Evolutionary conservation across 75 land plant species (phyloP).

Genomic region (Pinus albicaulis): DNA sequence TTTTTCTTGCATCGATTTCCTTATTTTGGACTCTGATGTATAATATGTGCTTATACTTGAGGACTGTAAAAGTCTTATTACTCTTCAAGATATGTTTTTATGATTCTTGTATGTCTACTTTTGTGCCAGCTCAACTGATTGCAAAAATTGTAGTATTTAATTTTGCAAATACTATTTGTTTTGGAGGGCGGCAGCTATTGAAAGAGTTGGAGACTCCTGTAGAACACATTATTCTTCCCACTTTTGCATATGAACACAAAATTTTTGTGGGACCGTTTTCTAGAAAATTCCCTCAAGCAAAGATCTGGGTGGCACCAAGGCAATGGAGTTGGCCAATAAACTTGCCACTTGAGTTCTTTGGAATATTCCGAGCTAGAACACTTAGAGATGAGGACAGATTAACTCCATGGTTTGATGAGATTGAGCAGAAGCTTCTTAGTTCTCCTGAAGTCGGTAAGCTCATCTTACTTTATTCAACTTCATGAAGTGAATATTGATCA

Average conservation of each 20-base stretch:
- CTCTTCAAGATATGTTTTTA: background rate
- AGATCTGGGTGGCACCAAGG: constrained; percentile 96
- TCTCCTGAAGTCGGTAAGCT: constrained; percentile 93
- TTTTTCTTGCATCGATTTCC: background rate
- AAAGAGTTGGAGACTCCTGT: constrained; percentile 92
- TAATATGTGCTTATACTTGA: background rate
- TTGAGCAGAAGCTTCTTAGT: constrained; percentile 93
- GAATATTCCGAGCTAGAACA: constrained; percentile 78
- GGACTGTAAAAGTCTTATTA: background rate
- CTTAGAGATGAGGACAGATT: constrained; percentile 63
- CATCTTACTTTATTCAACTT: background rate
- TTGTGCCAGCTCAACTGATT: background rate
- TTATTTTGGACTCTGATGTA: background rate
- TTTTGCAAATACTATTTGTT: constrained; percentile 14
- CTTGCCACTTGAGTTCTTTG: constrained; percentile 95
- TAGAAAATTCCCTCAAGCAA: constrained; percentile 85
- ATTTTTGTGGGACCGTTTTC: constrained; percentile 99
- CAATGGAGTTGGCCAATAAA: constrained; percentile 99
- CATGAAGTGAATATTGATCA: constrained; percentile 1
- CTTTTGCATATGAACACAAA: constrained; percentile 99
- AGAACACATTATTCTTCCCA: constrained; percentile 90
- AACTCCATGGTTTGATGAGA: constrained; percentile 90
- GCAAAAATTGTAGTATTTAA: background rate
- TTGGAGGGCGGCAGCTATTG: constrained; percentile 80
- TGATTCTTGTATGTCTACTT: background rate